Percentiles rank a stretch among this genome's conserved stretches.
Evolutionary conservation across 2,329 filamentous ascomycete genomes (phyloP).

Genomic region (Colletotrichum spaethianum): DNA sequence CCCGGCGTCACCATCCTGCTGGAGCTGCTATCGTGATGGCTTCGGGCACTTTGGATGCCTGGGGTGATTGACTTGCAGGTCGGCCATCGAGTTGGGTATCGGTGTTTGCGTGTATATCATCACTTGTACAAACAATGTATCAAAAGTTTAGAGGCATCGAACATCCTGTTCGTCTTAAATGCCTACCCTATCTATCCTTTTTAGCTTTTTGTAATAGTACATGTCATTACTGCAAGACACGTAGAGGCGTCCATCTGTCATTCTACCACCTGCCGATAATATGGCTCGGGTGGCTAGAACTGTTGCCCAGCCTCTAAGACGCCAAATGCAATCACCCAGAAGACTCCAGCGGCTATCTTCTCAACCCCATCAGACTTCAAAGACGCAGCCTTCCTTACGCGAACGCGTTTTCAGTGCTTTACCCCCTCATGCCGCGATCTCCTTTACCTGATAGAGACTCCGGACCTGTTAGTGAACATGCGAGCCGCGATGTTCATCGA

Average conservation of each 20-base stretch:
- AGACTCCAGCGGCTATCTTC: background rate
- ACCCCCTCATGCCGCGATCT: background rate
- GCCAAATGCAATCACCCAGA: slow-evolving; percentile 20
- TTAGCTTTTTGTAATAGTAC: slow-evolving; percentile 25
- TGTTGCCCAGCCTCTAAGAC: slow-evolving; percentile 25
- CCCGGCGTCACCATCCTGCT: background rate
- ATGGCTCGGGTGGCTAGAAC: slow-evolving; percentile 1
- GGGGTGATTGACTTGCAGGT: background rate
- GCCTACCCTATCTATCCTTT: slow-evolving; percentile 1
- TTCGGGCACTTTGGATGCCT: background rate
- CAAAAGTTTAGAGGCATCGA: background rate
- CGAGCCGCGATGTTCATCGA: slow-evolving; percentile 98
- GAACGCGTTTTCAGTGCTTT: background rate
- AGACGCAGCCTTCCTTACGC: background rate
- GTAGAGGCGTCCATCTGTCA: slow-evolving; percentile 19
- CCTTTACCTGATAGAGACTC: slow-evolving; percentile 76
- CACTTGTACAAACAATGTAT: slow-evolving; percentile 1
- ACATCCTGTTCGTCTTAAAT: background rate
- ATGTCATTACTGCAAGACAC: slow-evolving; percentile 32
- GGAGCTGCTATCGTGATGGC: background rate
- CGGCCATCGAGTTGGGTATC: background rate
- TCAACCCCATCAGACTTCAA: background rate
- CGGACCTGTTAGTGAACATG: slow-evolving; percentile 93
- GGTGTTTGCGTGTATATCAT: background rate
- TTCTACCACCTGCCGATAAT: slow-evolving; percentile 9